These are phyloP conservation scores for Danielozyma ontarioensis DNA, from an alignment of 805 yeast species.

Conservation along the genomic window DNA sequence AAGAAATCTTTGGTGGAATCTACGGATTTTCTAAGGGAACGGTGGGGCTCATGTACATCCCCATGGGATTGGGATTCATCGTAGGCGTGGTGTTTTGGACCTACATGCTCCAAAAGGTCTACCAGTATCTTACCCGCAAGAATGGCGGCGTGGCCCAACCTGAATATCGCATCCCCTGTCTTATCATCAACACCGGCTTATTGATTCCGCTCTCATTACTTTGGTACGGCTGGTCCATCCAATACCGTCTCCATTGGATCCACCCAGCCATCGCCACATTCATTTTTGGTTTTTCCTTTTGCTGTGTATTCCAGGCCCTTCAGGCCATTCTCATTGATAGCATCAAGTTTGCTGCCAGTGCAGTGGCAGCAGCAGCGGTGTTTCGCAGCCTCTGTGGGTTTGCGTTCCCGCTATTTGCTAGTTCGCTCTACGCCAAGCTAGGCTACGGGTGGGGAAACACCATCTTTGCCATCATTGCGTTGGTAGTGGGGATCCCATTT, in stretches of 20 bases:
- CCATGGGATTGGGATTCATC: conserved; percentile 51
- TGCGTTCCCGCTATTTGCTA: conserved; percentile 62
- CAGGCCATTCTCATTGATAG: conserved; percentile 69
- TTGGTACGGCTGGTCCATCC: conserved; percentile 72
- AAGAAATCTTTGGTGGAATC: conserved; percentile 40
- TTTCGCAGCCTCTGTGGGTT: conserved; percentile 66
- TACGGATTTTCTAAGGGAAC: conserved; percentile 47
- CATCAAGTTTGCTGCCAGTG: conserved; percentile 63
- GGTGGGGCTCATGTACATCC: conserved; percentile 54
- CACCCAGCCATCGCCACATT: conserved; percentile 59
- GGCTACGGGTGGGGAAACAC: conserved; percentile 74
- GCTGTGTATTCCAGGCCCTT: conserved; percentile 63
- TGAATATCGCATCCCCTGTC: conserved; percentile 52
- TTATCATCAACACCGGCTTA: conserved; percentile 43
- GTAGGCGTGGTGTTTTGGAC: conserved; percentile 50
- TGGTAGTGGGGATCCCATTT: conserved; percentile 61
- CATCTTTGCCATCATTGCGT: conserved; percentile 51
- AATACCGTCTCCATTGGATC: conserved; percentile 52
- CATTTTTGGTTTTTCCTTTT: conserved; percentile 54
- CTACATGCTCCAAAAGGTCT: conserved; percentile 35
- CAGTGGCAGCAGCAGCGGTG: conserved; percentile 64
- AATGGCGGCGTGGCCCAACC: conserved; percentile 57
- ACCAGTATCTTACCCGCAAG: conserved; percentile 27
- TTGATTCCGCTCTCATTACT: conserved; percentile 55
- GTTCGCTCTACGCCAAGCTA: conserved; percentile 47